These are phyloP conservation scores for Metschnikowia picachoensis DNA, from an alignment of 805 yeast genomes.

Conservation along the genomic window DNA sequence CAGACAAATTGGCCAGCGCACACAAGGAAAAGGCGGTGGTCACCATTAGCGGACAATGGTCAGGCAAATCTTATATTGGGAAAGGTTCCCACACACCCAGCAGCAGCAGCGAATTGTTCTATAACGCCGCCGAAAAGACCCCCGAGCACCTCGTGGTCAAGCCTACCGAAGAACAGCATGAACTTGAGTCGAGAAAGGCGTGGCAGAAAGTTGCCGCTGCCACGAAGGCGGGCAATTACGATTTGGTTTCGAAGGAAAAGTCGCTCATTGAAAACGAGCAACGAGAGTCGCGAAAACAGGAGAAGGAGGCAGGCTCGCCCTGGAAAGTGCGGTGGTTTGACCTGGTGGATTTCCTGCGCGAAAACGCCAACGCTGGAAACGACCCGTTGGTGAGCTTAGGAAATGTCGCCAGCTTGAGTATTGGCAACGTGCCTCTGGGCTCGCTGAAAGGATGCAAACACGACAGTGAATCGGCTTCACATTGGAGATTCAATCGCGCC, in stretches of 20 bases:
- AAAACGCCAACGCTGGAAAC: conserved; percentile 16
- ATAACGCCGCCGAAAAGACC: conserved; percentile 51
- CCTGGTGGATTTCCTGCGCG: conserved; percentile 21
- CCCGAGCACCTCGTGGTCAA: conserved; percentile 66
- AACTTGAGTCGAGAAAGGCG: conserved; percentile 80
- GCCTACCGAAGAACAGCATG: conserved; percentile 77
- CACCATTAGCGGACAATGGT: conserved; percentile 92
- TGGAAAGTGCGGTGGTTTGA: conserved; percentile 90
- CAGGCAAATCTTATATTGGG: conserved; percentile 63
- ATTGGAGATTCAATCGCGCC: conserved; percentile 65
- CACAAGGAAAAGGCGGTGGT: conserved; percentile 62
- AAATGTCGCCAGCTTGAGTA: conserved; percentile 52
- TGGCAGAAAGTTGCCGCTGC: conserved; percentile 92
- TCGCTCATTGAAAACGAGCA: conserved; percentile 77
- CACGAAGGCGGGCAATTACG: conserved; percentile 69
- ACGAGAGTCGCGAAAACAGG: conserved; percentile 75
- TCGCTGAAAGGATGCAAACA: conserved; percentile 51
- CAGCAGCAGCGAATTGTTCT: conserved; percentile 49
- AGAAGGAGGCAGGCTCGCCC: conserved; percentile 53
- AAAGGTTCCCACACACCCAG: conserved; percentile 50
- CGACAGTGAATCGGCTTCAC: conserved; percentile 48
- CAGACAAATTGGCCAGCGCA: conserved; percentile 45
- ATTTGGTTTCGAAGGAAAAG: conserved; percentile 71
- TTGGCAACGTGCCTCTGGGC: conserved; percentile 67
- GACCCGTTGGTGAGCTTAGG: conserved; percentile 37